These are phyloP conservation scores for Carex arenaria DNA, from an alignment of 202 grass and related monocot genomes.

Conservation along the genomic window DNA sequence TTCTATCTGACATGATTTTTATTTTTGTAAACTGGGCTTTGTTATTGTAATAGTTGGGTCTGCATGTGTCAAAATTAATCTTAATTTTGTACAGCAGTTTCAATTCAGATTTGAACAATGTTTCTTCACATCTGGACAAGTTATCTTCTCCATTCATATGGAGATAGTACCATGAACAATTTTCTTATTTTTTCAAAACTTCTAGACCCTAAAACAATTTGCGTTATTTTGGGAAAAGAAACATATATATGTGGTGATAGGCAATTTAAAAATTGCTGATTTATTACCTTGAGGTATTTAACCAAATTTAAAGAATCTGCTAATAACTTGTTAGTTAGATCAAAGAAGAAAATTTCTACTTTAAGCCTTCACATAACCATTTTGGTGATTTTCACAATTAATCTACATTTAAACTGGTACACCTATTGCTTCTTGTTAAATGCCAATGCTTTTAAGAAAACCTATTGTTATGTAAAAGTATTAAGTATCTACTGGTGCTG, in stretches of 20 bases:
- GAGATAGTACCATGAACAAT: not conserved
- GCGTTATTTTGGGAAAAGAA: not conserved
- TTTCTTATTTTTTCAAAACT: not conserved
- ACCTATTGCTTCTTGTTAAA: slow-evolving; percentile 25
- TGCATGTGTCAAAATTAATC: not conserved
- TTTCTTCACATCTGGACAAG: not conserved
- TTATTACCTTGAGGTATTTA: not conserved
- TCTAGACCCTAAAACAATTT: not conserved
- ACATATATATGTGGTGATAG: not conserved
- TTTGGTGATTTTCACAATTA: slow-evolving; percentile 16
- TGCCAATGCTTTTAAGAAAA: slow-evolving; percentile 12
- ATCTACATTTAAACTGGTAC: slow-evolving; percentile 20
- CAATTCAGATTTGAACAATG: not conserved
- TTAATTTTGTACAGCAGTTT: not conserved
- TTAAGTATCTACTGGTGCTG: not conserved
- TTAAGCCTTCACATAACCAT: not conserved
- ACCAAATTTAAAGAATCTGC: not conserved
- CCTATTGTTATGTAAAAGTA: not conserved
- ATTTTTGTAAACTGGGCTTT: not conserved
- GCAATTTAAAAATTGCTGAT: not conserved
- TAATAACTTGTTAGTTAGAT: slow-evolving; percentile 18
- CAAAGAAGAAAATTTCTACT: slow-evolving; percentile 10
- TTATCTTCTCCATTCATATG: not conserved
- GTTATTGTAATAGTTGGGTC: not conserved
- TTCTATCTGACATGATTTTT: not conserved